Conservation (phyloP, 805 yeast genomes). For the Diddensiella caesifluorescens region DNA sequence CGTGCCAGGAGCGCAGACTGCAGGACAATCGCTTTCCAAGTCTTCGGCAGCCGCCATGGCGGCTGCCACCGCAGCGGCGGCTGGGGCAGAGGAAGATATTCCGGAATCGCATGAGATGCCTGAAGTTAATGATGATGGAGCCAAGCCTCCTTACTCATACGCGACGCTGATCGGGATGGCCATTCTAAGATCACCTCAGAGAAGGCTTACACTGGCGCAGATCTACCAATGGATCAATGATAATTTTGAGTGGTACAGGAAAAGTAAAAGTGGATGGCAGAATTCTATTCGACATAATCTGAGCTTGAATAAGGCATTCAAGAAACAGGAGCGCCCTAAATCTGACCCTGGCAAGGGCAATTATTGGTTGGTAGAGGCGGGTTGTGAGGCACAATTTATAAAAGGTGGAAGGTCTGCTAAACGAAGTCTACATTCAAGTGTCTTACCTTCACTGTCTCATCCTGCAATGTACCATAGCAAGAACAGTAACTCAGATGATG, state of each 20-base stretch:
- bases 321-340: slow-evolving; percentile 83
- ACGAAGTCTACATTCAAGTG: no score
- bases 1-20: not conserved
- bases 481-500: no score
- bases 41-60: slow-evolving; percentile 1
- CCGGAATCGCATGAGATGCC: slow-evolving; percentile 18
- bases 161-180: slow-evolving; percentile 94
- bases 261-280: slow-evolving; percentile 93
- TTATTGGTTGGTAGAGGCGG: slow-evolving; percentile 87
- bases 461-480: no score
- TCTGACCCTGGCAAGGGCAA: slow-evolving; percentile 57
- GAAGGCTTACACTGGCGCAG: slow-evolving; percentile 71
- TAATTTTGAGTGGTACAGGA: slow-evolving; percentile 76
- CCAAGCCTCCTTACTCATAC: slow-evolving; percentile 89
- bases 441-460: no score
- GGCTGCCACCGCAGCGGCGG: slow-evolving; percentile 1
- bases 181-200: slow-evolving; percentile 68
- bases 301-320: slow-evolving; percentile 87
- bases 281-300: slow-evolving; percentile 93
- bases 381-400: slow-evolving; percentile 74
- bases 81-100: slow-evolving; percentile 1
- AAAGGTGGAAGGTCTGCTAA: slow-evolving; percentile 24
- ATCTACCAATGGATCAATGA: slow-evolving; percentile 89
- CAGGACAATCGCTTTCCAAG: not conserved
- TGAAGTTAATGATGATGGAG: slow-evolving; percentile 42